These are phyloP conservation scores for Dictyostelium intermedium DNA, from an alignment of 78 protist species.

Conservation along the genomic window DNA sequence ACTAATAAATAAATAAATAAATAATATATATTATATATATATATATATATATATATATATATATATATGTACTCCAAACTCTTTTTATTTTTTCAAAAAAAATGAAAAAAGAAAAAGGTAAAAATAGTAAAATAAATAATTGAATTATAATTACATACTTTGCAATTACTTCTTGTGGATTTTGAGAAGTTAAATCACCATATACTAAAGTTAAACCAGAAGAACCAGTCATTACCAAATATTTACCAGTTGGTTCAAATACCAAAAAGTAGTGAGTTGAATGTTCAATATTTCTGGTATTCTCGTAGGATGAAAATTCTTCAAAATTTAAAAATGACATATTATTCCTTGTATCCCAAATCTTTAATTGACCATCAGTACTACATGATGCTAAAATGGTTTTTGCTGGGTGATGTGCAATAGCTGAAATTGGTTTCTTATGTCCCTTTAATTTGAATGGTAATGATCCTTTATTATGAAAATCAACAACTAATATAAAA, in stretches of 20 bases:
- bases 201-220: slow-evolving; percentile 74
- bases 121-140: no score
- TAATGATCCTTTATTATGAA: background rate
- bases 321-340: slow-evolving; percentile 44
- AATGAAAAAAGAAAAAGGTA: background rate
- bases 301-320: slow-evolving; percentile 68
- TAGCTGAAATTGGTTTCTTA: slow-evolving; percentile 66
- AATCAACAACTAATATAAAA: slow-evolving; percentile 37
- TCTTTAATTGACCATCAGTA: slow-evolving; percentile 50
- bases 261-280: slow-evolving; percentile 55
- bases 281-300: slow-evolving; percentile 72
- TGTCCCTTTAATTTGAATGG: slow-evolving; percentile 74
- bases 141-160: background rate
- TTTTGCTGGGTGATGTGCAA: slow-evolving; percentile 69
- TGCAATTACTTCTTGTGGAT: slow-evolving; percentile 62
- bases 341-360: slow-evolving; percentile 52
- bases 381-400: slow-evolving; percentile 41
- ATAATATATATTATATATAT: background rate
- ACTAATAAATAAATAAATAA: no score
- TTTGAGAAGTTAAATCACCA: slow-evolving; percentile 17
- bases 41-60: background rate
- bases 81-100: background rate
- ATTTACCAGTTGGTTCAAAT: slow-evolving; percentile 68
- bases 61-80: no score
- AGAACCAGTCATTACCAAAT: slow-evolving; percentile 66